Evolutionary conservation across 441 rosid species (phyloP).

Genomic region (Eruca vesicaria): DNA sequence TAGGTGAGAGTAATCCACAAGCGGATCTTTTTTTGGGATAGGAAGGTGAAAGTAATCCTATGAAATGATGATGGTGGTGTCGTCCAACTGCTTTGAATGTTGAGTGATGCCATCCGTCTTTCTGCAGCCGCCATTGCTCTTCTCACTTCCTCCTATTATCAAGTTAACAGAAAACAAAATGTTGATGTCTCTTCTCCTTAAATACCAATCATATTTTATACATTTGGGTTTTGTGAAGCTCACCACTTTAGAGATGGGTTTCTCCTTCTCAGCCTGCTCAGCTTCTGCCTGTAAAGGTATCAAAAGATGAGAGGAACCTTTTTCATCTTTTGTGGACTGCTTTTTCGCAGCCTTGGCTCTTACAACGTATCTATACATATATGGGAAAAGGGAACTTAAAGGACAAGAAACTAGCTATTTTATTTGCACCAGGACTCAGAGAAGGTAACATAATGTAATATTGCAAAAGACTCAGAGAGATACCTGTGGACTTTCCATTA

Average conservation of each 20-base stretch:
- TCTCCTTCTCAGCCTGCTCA: slow-evolving; percentile 58
- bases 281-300: slow-evolving; percentile 19
- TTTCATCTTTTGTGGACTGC: slow-evolving; percentile 92
- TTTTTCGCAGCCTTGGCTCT: slow-evolving; percentile 98
- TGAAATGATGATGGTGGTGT: slow-evolving; percentile 21
- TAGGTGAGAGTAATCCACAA: no score
- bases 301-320: slow-evolving; percentile 50
- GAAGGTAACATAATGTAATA: no score
- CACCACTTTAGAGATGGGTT: slow-evolving; percentile 70
- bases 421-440: no score
- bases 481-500: slow-evolving; percentile 85
- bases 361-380: slow-evolving; percentile 70
- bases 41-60: not conserved
- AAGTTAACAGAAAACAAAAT: slow-evolving; percentile 13
- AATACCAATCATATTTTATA: not conserved
- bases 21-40: no score
- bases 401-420: no score
- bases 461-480: no score
- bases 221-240: slow-evolving; percentile 20
- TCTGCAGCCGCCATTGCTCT: slow-evolving; percentile 89
- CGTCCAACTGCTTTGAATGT: slow-evolving; percentile 41
- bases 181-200: slow-evolving; percentile 41
- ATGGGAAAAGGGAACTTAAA: no score
- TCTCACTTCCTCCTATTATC: slow-evolving; percentile 75
- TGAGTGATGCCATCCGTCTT: slow-evolving; percentile 65